Evolutionary conservation across 1,284 basidiomycete species (phyloP), one percentile per base, ranked within the genome.

Genomic region (Pholiota adiposa): DNA sequence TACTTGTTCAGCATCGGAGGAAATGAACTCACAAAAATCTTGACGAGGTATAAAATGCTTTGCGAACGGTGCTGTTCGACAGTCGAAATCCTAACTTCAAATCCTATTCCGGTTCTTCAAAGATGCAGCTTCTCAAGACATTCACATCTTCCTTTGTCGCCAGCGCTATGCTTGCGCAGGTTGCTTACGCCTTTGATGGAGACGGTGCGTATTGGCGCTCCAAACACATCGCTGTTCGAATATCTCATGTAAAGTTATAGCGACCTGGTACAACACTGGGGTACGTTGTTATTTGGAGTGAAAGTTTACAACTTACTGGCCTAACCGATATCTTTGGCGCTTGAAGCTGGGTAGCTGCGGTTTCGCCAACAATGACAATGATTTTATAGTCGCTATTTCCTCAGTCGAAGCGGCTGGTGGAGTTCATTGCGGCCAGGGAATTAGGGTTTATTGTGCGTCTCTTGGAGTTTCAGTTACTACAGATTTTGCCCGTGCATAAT

Each of bases 321-420:
- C 29, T 12, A 12, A 27, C 36, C n/a, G 18, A 34, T 14, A 51
- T 27, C 36, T 16, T 34, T 34, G 3, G 11, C 5, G 12, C 0
- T 38, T 38, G 3, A 1, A 57, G 55, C 48, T 57, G 1, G 67
- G 68, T 3, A 62, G 56, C 11, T 69, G 67, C 43, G 67, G 67
- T 4, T 51, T 48, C 2, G 36, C 29, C 4, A 64, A 58, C 44
- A 55, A 63, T 21, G 62, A 69, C 44, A 38, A n/a, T 14, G 64
- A 69, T 44, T 60, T 64, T 33, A 61, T 67, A 34, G 62, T 63
- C 14, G 66, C 67, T 1, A 49, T 69, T 36, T 62, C 64, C 0
- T 48, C 57, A 14, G 54, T 40, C 3, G 54, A 66, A 43, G 63
- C 59, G 40, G 50, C 58, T 27, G 51, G 48, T 4, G 63, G 64